Conservation (phyloP, 1,284 basidiomycete genomes). For the Malassezia vespertilionis region DNA sequence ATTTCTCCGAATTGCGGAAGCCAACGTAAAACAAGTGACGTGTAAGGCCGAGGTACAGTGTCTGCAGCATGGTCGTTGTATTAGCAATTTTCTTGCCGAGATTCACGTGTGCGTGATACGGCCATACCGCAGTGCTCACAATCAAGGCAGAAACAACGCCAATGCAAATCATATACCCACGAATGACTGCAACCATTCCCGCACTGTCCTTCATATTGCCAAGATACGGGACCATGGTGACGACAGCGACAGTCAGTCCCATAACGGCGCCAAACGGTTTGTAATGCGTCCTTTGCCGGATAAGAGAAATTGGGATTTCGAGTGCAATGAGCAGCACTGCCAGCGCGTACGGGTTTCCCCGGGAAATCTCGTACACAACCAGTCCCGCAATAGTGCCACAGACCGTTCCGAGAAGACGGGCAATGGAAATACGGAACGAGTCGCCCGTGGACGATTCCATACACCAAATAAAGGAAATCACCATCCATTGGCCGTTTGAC, state of each 20-base stretch:
- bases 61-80: slow-evolving; percentile 25
- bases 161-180: slow-evolving; percentile 38
- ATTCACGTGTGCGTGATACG: slow-evolving; percentile 35
- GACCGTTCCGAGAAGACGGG: slow-evolving; percentile 50
- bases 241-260: slow-evolving; percentile 36
- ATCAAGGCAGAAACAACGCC: slow-evolving; percentile 38
- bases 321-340: slow-evolving; percentile 47
- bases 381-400: slow-evolving; percentile 49
- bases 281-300: slow-evolving; percentile 45
- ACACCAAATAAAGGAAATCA: slow-evolving; percentile 48
- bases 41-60: slow-evolving; percentile 32
- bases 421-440: slow-evolving; percentile 49
- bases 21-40: slow-evolving; percentile 34
- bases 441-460: slow-evolving; percentile 51
- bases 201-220: slow-evolving; percentile 15
- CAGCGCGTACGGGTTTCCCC: slow-evolving; percentile 49
- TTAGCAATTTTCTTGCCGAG: slow-evolving; percentile 24
- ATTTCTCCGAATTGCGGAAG: slow-evolving; percentile 18
- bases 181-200: slow-evolving; percentile 20
- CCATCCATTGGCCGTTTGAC: slow-evolving; percentile 49
- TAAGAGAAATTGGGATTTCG: slow-evolving; percentile 47
- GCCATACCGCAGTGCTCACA: slow-evolving; percentile 36
- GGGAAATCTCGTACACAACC: slow-evolving; percentile 48
- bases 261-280: slow-evolving; percentile 48
- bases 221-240: slow-evolving; percentile 50